Evolutionary conservation across 768 basidiomycete species (phyloP), one percentile per base, ranked within the genome.

Genomic region (Collybiopsis confluens): DNA sequence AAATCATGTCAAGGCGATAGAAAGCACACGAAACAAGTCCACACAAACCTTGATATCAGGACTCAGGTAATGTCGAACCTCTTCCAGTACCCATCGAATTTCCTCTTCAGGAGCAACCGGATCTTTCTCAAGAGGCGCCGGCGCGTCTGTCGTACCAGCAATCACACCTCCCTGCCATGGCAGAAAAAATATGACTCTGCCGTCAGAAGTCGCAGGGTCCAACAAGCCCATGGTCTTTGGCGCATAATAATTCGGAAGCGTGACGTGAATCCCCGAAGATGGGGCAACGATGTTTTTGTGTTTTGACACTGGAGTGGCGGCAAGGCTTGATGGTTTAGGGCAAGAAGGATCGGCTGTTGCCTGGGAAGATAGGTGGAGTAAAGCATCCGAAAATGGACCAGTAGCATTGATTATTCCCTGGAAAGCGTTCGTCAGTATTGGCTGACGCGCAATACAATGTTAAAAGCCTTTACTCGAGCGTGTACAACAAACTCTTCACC

Each of bases 151-250:
- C 2, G 97, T 98, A 23, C 96, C 96, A 1, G 96, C 96, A 58
- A 99, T 94, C 37, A 94, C 94, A 73, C 88, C 92, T 8, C 96
- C 96, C 71, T 98, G 88, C 96, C 97, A 99, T 0, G 96, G 96
- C 9, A 99, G 81, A 81, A 99, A 97, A 80, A 98, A 99, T 65
- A 99, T 96, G 52, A 99, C 95, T 24, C 96, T 88, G 0, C 96
- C 96, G 59, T 99, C 96, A 0, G 90, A 92, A 3, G 97, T 97
- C 2, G 92, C 78, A 1, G 96, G 97, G 68, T 98, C 97, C 42
- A 98, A 79, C 4, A 98, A 80, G 41, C 97, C 96, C 90, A 98
- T 97, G 46, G 80, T 89, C 15, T 88, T 83, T 2, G 96, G 96
- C 1, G 93, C 92, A 66, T 97, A 98, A 73, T 98, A 99, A 64